Evolutionary conservation across 1,284 basidiomycete species (phyloP), one percentile per base, ranked within the genome.

Genomic region (Heliocybe sulcata): DNA sequence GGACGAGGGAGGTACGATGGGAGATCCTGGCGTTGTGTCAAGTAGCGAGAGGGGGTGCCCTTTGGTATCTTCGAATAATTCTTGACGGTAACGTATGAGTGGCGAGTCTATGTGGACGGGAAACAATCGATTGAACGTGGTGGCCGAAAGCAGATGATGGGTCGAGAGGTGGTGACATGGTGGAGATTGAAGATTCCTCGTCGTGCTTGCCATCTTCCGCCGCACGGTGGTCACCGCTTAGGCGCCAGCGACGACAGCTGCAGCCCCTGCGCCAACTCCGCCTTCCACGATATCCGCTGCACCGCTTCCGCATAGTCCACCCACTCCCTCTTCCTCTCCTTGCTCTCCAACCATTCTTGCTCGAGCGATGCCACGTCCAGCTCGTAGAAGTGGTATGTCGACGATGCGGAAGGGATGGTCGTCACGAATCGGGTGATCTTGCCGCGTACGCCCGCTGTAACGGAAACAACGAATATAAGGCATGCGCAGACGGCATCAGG

Each of bases 361-460:
- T 90, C 89, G 55, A 91, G 78, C 52, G 72, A 73, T 22, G 79
- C 73, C 38, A 91, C 89, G 69, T 92, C 89, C 62, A 92, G 79
- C 69, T 92, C 90, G 73, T 87, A 92, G 61, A 92, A 91, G 72
- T 92, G 89, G 70, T 91, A 92, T 45, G 83, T 91, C 55, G 86
- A 80, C 52, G 87, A 81, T 42, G 84, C 79, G 51, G 85, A 81
- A 57, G 83, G 80, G 69, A 90, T 88, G 49, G 88, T 92, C 54
- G 80, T 86, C 56, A 90, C 83, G 69, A 78, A 88, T 65, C 84
- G 82, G 60, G 83, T 86, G 65, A 90, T 85, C 61, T 74, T 83
- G 69, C 88, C 88, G 65, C 84, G 86, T 63, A 90, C 85, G 70
- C 88, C 88, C 66, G 88, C 88, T 90, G 74, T 68, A 54, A 57